phyloP scores from a whole-genome alignment of 768 basidiomycete genomes.

The Macrocybe gigantea region DNA sequence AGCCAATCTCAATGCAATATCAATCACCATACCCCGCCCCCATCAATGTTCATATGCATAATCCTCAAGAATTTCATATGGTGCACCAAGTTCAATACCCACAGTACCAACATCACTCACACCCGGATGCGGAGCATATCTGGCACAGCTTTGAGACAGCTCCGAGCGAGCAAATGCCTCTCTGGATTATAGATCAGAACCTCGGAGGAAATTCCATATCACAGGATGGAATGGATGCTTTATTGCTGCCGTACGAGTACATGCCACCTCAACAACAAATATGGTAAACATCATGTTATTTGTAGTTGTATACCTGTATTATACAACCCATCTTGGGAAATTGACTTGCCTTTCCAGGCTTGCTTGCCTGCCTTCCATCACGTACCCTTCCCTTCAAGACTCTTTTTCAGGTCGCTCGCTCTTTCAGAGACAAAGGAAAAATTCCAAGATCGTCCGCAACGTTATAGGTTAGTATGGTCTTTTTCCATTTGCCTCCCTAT shows the following conservation, averaged over 20 bases:
- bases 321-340: conserved; percentile 1
- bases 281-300: conserved; percentile 41
- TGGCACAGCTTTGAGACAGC: conserved; percentile 73
- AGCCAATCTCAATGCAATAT: conserved; percentile 55
- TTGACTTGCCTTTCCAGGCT: background rate
- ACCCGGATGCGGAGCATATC: conserved; percentile 57
- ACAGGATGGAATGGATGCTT: conserved; percentile 82
- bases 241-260: conserved; percentile 72
- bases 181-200: conserved; percentile 84
- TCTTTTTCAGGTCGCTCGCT: background rate
- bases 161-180: conserved; percentile 69
- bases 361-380: background rate
- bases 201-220: conserved; percentile 71
- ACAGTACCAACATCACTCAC: conserved; percentile 21
- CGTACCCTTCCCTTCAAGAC: background rate
- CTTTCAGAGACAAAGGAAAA: background rate
- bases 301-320: conserved; percentile 5
- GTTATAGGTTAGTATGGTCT: conserved; percentile 9
- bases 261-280: conserved; percentile 70
- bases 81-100: conserved; percentile 21
- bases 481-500: background rate
- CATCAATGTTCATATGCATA: conserved; percentile 21
- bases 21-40: conserved; percentile 34
- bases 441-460: background rate
- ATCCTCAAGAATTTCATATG: conserved; percentile 11